Evolutionary conservation across 306 rosid species (phyloP).

Genomic region (Quercus agrifolia): DNA sequence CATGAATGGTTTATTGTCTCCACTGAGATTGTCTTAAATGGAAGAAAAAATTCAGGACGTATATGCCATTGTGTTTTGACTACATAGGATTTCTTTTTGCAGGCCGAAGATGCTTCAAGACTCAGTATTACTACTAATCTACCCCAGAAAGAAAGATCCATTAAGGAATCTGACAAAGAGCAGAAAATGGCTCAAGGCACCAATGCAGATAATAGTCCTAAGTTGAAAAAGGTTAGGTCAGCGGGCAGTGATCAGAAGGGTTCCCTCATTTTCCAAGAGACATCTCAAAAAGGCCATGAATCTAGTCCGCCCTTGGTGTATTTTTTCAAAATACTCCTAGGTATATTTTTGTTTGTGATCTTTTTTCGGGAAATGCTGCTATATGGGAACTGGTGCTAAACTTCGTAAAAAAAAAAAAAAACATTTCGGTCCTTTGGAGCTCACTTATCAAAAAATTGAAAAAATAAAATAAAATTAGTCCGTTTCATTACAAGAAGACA

Average conservation of each 20-base stretch:
- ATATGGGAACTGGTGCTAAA: conserved; percentile 26
- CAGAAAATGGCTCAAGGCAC: conserved; percentile 14
- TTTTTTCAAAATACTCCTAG: conserved; percentile 21
- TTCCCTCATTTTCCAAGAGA: conserved; percentile 29
- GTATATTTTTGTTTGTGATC: conserved; percentile 22
- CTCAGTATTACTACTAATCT: neutral
- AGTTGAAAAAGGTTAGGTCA: conserved; percentile 14
- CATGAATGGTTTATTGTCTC: neutral
- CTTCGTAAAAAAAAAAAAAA: neutral
- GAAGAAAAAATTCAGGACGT: neutral
- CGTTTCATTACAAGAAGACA: conserved; percentile 5
- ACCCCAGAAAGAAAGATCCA: neutral
- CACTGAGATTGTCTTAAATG: conserved; percentile 6
- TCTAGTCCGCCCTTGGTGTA: conserved; percentile 34
- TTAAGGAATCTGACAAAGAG: neutral
- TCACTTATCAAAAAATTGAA: too few species aligned
- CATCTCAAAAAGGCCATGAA: conserved; percentile 17
- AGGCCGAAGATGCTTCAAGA: conserved; percentile 26
- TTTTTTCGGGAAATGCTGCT: conserved; percentile 29
- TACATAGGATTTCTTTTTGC: conserved; percentile 26
- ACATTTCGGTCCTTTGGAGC: neutral
- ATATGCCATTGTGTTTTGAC: neutral
- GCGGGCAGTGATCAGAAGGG: conserved; percentile 7
- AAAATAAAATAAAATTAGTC: neutral
- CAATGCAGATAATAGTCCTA: neutral